Percentiles rank a stretch among this genome's conserved stretches.
Evolutionary conservation across 768 basidiomycete genomes (phyloP).

Genomic region (Butyriboletus loyo): DNA sequence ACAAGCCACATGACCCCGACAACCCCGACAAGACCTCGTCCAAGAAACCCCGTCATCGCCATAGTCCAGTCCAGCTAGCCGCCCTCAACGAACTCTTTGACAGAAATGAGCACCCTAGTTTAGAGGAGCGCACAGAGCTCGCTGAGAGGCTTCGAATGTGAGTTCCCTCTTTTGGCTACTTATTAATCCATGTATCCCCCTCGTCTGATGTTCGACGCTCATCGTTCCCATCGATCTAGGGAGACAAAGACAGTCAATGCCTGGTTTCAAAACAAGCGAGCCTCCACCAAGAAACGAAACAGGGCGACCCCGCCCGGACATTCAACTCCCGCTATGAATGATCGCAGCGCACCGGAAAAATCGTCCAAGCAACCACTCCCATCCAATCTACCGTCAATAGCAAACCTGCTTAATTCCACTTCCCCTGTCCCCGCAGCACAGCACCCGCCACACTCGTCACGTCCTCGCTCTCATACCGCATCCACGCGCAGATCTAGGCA

Average conservation of each 20-base stretch:
- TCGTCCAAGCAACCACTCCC: slow-evolving; percentile 25
- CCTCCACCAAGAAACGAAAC: slow-evolving; percentile 73
- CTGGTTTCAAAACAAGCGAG: slow-evolving; percentile 86
- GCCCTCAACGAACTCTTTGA: slow-evolving; percentile 80
- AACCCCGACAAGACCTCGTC: slow-evolving; percentile 20
- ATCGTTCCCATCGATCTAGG: slow-evolving; percentile 40
- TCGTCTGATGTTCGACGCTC: slow-evolving; percentile 9
- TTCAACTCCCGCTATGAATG: slow-evolving; percentile 30
- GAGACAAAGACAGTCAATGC: slow-evolving; percentile 84
- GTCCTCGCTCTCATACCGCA: slow-evolving; percentile 24
- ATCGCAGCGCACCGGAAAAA: slow-evolving; percentile 17
- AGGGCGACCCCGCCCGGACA: slow-evolving; percentile 38
- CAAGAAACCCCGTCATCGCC: slow-evolving; percentile 80
- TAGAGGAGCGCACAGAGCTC: slow-evolving; percentile 63
- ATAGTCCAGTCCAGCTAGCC: slow-evolving; percentile 66
- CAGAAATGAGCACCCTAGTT: slow-evolving; percentile 68
- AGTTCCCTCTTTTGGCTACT: slow-evolving; percentile 36
- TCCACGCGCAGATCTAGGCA: slow-evolving; percentile 30
- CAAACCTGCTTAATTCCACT: slow-evolving; percentile 40
- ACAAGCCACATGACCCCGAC: slow-evolving; percentile 26
- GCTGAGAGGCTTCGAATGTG: slow-evolving; percentile 77
- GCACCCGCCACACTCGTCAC: slow-evolving; percentile 20
- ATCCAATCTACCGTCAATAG: slow-evolving; percentile 36
- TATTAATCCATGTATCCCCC: slow-evolving; percentile 14
- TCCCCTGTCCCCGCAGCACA: slow-evolving; percentile 23